Base-by-base conservation (phyloP, 345 rosid species). In the Draba incana region DNA sequence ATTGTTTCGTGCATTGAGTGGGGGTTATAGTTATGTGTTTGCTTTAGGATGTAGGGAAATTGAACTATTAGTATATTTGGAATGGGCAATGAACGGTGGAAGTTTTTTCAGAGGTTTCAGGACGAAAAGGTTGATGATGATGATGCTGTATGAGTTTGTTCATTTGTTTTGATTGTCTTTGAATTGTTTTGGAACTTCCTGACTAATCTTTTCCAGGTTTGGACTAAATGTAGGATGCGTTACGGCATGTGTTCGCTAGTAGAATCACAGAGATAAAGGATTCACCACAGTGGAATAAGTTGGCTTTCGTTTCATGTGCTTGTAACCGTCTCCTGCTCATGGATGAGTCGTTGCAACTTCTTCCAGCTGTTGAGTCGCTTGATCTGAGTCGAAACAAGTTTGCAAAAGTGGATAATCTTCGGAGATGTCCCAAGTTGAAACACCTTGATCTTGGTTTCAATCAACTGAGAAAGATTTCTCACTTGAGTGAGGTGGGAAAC, bases 321-420 rank as follows among this genome's bases (percentile, higher is more conserved):
- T 85, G 90, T 71, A 94, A 94, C 72, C 81, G 88, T 49, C 76
- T 94, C 82, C 69, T 94, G 77, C 70, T 94, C 78, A 94, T 94
- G 99, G 99, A 94, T 52, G 99, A 92, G 79, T 91, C 98, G 5
- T 78, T 94, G 85, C 98, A 89, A 54, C 99, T 94, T 78, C 97
- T 94, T 76, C 97, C 99, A 54, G 86, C 82, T 41, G 93, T 94
- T 60, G 97, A 91, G 83, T 89, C 92, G 42, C 98, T 92, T 63
- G 99, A 94, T 83, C 85, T 94, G 74, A 94, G 99, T 75, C 82
- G 99, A 68, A 94, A 94, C 84, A 89, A 82, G 86, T 85, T 94
- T 69, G 80, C 92, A 1, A 94, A 88, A 82, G 85, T 92, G 75
- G 93, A 89, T 86, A 89, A 88, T 82, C 91, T 94, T 57, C 78